A percentile compares a stretch with the other conserved stretches of the same genome.
Conservation (phyloP, 768 basidiomycete species). For the Suillus cothurnatus region DNA sequence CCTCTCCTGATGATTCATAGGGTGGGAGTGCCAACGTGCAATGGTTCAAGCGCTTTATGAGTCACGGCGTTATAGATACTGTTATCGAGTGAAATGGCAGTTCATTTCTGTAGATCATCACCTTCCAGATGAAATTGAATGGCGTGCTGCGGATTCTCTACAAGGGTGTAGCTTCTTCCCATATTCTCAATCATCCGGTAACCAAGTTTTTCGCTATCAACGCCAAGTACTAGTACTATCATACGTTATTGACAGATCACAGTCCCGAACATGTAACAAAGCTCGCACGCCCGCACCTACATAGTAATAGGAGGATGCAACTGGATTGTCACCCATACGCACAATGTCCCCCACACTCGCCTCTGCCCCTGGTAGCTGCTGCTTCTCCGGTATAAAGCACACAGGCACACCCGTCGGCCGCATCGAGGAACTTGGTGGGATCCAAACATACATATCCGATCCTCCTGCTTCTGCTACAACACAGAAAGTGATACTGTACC, state of each 20-base stretch:
- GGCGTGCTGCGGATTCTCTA: neutral
- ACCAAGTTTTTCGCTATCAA: neutral
- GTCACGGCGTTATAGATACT: too few relatives aligned
- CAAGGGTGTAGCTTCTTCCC: neutral
- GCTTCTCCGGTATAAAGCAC: slow-evolving; percentile 50
- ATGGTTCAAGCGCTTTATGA: too few relatives aligned
- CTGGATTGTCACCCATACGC: neutral
- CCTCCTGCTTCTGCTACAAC: slow-evolving; percentile 30
- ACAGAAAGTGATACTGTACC: slow-evolving; percentile 54
- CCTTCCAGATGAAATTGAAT: too few relatives aligned
- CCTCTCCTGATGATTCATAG: too few relatives aligned
- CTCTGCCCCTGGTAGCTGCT: slow-evolving; percentile 46
- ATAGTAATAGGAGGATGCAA: neutral
- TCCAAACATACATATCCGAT: slow-evolving; percentile 54
- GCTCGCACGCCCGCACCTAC: neutral
- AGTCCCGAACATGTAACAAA: neutral
- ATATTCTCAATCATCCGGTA: neutral
- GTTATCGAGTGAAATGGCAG: too few relatives aligned
- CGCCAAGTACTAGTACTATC: too few relatives aligned
- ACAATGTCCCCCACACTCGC: slow-evolving; percentile 32
- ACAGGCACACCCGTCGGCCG: slow-evolving; percentile 46
- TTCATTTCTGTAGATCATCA: too few relatives aligned
- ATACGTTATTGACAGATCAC: neutral
- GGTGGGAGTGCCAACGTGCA: too few relatives aligned
- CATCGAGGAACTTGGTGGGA: slow-evolving; percentile 42